A percentile compares a stretch with the other conserved stretches of the same genome.
Conservation (phyloP, 73 alveolate species). For the Tetrahymena thermophila region DNA sequence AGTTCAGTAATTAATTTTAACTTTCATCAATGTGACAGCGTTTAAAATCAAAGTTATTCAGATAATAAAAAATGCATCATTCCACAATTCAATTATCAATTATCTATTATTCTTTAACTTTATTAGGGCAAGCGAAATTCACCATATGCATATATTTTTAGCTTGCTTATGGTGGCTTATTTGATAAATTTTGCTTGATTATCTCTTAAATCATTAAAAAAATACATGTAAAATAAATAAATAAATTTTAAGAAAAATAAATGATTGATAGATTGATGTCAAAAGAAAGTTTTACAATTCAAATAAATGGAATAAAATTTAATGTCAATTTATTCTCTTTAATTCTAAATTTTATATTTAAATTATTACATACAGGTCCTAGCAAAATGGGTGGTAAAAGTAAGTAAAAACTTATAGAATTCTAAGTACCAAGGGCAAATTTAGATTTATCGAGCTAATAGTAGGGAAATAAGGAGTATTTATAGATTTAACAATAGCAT, state of each 20-base stretch:
- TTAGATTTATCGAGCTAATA: background rate
- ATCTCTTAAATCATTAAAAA: background rate
- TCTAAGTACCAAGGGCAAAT: background rate
- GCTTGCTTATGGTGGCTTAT: background rate
- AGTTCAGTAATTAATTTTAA: background rate
- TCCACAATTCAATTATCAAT: too few species aligned
- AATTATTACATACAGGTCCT: background rate
- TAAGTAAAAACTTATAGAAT: background rate
- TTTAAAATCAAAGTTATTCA: background rate
- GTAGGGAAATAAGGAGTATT: background rate
- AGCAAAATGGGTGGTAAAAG: background rate
- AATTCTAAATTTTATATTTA: background rate
- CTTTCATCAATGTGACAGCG: background rate
- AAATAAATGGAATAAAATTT: background rate
- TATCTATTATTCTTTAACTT: too few species aligned
- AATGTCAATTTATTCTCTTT: background rate
- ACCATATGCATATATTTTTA: too few species aligned
- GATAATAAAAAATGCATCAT: too few species aligned
- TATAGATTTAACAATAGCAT: background rate
- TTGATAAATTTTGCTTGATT: background rate
- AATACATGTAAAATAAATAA: too few species aligned
- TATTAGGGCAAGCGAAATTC: too few species aligned
- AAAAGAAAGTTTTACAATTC: too few species aligned
- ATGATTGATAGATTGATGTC: too few species aligned
- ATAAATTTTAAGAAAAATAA: too few species aligned